Conservation (phyloP, 148 eudicot genomes). For the Camellia sinensis region DNA sequence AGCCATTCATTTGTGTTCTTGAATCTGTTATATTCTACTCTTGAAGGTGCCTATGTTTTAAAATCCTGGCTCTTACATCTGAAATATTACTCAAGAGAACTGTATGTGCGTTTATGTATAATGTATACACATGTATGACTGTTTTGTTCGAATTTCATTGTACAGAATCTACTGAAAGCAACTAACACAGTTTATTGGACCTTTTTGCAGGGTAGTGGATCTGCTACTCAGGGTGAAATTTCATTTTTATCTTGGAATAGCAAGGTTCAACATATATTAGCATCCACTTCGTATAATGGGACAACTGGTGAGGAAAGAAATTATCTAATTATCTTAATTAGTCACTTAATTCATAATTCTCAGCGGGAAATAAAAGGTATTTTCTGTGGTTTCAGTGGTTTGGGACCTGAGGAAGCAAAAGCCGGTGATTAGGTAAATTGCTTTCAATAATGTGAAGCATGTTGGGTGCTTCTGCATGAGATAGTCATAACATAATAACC, state of each 20-base stretch:
- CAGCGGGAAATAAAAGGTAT: constrained; percentile 8
- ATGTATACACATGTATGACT: background rate
- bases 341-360: background rate
- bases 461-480: background rate
- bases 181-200: constrained; percentile 10
- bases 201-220: constrained; percentile 69
- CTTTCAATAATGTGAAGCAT: background rate
- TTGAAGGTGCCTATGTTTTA: background rate
- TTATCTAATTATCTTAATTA: background rate
- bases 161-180: background rate
- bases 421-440: constrained; percentile 73
- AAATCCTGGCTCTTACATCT: background rate
- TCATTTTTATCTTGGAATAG: constrained; percentile 93
- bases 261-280: constrained; percentile 87
- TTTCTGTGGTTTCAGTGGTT: constrained; percentile 55
- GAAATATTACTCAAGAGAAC: background rate
- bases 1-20: too few species aligned
- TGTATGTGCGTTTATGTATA: background rate
- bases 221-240: constrained; percentile 92
- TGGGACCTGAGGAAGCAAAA: constrained; percentile 98
- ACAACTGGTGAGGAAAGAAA: constrained; percentile 61
- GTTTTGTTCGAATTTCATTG: background rate
- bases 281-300: constrained; percentile 88
- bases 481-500: background rate
- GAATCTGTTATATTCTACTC: background rate